A percentile compares a stretch with the other conserved stretches of the same genome.
Conservation (phyloP, 805 yeast genomes). For the Monosporozyma unispora region DNA sequence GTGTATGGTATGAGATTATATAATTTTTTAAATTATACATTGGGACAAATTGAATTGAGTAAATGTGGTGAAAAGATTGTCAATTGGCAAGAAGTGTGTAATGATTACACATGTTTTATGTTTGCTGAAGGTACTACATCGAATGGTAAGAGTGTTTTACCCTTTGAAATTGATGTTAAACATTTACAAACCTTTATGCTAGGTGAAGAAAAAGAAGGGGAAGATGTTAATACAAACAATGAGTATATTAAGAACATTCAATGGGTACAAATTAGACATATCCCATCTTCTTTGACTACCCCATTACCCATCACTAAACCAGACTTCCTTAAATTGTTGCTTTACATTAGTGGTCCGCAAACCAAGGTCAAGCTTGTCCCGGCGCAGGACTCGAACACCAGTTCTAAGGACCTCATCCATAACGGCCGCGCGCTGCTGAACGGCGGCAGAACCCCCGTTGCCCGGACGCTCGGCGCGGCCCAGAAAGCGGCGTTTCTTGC, state of each 20-base stretch:
- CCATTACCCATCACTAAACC: background rate
- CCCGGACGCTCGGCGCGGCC: constrained; percentile 2
- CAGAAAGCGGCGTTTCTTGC: background rate
- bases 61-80: constrained; percentile 5
- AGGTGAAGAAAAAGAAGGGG: background rate
- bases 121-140: constrained; percentile 81
- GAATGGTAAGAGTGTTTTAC: constrained; percentile 68
- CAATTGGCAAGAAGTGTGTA: constrained; percentile 8
- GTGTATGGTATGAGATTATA: constrained; percentile 11
- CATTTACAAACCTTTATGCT: constrained; percentile 8
- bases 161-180: constrained; percentile 35
- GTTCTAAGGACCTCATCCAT: background rate
- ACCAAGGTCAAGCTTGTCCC: background rate
- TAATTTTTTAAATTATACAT: constrained; percentile 16
- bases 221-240: background rate
- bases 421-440: background rate
- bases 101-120: constrained; percentile 41
- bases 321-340: background rate
- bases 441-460: background rate
- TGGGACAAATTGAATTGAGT: constrained; percentile 18
- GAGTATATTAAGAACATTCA: background rate
- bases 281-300: background rate
- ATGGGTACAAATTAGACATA: background rate
- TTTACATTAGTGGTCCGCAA: background rate
- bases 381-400: background rate